Evolutionary conservation across 345 rosid species (phyloP).

Genomic region (Lenwebbia sp.): DNA sequence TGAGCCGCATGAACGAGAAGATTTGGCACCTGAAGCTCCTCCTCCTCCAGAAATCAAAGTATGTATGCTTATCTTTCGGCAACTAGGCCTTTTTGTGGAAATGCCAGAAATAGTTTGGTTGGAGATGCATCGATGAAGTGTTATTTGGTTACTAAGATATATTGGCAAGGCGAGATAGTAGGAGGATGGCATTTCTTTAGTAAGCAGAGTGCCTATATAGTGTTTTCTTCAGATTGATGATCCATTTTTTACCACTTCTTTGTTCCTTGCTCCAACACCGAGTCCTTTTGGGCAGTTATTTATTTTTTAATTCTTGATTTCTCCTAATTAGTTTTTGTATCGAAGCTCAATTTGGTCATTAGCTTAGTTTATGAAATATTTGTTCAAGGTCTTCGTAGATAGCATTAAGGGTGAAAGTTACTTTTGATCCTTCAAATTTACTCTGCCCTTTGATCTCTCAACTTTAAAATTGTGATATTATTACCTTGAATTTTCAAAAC

Average conservation of each 20-base stretch:
- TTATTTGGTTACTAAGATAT: not conserved
- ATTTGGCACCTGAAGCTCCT: constrained; percentile 85
- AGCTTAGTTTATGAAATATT: not conserved
- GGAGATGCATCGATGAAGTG: not conserved
- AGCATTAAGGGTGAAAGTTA: not conserved
- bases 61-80: not conserved
- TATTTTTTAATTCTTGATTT: not conserved
- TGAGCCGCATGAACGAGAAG: constrained; percentile 91
- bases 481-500: not conserved
- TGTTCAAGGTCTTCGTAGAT: not conserved
- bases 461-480: not conserved
- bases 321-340: not conserved
- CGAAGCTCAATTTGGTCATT: not conserved
- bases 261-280: not conserved
- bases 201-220: not conserved
- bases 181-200: not conserved
- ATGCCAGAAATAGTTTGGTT: not conserved
- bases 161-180: not conserved
- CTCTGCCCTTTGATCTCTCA: not conserved
- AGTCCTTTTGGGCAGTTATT: not conserved
- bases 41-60: constrained; percentile 99
- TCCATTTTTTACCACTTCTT: not conserved
- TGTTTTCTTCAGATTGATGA: not conserved
- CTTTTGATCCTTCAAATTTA: not conserved
- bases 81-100: not conserved